phyloP scores from a whole-genome alignment of 306 rosid species.

The Delonix regia region DNA sequence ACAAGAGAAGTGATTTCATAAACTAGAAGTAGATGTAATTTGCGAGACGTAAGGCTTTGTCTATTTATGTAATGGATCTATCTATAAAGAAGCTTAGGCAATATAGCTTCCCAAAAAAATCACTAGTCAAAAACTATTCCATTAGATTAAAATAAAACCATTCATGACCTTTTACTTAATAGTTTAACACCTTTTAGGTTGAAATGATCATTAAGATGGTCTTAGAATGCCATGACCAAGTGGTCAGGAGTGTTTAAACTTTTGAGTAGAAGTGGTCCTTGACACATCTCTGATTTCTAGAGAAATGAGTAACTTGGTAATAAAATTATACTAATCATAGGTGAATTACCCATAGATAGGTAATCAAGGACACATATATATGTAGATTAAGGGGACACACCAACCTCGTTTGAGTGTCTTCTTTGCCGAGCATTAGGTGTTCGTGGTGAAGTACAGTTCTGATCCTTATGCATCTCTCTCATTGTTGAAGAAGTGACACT shows the following conservation, averaged over 20 bases:
- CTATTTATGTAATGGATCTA: neutral
- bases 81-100: neutral
- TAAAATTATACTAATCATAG: neutral
- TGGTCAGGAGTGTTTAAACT: too few relatives aligned
- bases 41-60: neutral
- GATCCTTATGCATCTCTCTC: conserved; percentile 53
- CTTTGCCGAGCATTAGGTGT: conserved; percentile 56
- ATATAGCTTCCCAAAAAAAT: neutral
- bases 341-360: neutral
- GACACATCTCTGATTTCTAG: neutral
- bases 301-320: neutral
- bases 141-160: neutral
- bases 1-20: conserved; percentile 12
- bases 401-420: conserved; percentile 73
- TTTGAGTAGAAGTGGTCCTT: too few relatives aligned
- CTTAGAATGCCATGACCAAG: too few relatives aligned
- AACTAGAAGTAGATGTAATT: neutral
- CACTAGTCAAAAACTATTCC: neutral
- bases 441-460: conserved; percentile 41
- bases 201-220: too few relatives aligned
- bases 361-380: neutral
- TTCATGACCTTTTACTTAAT: neutral
- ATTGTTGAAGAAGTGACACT: conserved; percentile 27
- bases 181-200: neutral
- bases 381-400: neutral